These are phyloP conservation scores for Geranomyces michiganensis DNA, from an alignment of 192 early-diverging fungal genomes.

Conservation along the genomic window DNA sequence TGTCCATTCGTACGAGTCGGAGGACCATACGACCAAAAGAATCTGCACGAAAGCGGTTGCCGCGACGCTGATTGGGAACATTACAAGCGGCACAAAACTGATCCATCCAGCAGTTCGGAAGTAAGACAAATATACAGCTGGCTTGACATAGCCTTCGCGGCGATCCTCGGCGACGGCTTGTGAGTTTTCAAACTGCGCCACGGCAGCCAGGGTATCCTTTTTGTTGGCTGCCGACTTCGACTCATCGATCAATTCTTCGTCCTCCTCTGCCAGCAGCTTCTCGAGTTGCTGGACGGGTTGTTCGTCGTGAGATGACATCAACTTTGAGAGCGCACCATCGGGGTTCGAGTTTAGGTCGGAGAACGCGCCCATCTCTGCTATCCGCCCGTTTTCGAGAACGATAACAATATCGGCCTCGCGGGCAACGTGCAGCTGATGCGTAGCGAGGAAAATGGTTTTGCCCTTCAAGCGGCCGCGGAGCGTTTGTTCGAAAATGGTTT, in stretches of 20 bases:
- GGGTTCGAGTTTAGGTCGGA: background rate
- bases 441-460: constrained; percentile 74
- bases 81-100: background rate
- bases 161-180: constrained; percentile 21
- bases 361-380: constrained; percentile 56
- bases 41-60: background rate
- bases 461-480: constrained; percentile 57
- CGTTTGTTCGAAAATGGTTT: constrained; percentile 71
- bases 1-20: background rate
- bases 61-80: constrained; percentile 6
- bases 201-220: constrained; percentile 15
- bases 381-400: constrained; percentile 62
- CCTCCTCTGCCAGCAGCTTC: background rate
- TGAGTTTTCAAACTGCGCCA: background rate
- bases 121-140: constrained; percentile 41
- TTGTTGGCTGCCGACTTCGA: background rate
- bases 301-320: background rate
- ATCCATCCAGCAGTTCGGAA: constrained; percentile 31
- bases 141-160: constrained; percentile 44
- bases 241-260: background rate
- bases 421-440: constrained; percentile 62
- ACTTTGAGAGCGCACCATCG: background rate
- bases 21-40: constrained; percentile 6
- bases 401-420: constrained; percentile 68
- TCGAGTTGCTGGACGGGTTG: background rate